Evolutionary conservation across 257 asterid species (phyloP), one percentile per base, ranked within the genome.

Genomic region (Solanum pennellii): DNA sequence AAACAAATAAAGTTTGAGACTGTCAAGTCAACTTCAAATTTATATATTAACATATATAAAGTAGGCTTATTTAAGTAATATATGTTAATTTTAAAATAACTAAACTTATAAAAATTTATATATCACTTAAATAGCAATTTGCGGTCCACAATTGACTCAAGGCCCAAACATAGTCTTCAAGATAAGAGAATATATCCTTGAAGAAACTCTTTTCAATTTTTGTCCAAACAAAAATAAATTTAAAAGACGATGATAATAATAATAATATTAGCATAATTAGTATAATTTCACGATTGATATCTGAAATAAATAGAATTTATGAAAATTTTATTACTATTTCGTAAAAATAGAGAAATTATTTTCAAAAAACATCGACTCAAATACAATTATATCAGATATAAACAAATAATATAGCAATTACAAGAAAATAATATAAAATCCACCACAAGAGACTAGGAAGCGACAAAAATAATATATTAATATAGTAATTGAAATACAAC

Each of bases 291-390:
- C 0, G 8, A 56, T 0, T 18, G 3, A 18, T 7, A 4, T 56
- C 3, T 18, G 65, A 18, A 10, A 1, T 18, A 3, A 11, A 4
- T 56, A 18, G 1, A 56, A 56, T 56, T 1, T 56, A 56, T 1
- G 8, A 0, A 20, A 4, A 56, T 10, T 1, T 56, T 18, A 56
- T n/a, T 0, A 56, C n/a, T 7, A 56, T 6, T n/a, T 56, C 11
- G 2, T 18, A 11, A 18, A 56, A 5, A 0, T 56, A 3, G 11
- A 56, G 11, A 18, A 0, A 3, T 6, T 6, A 9, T 52, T 52
- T 16, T 52, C 4, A 3, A 52, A 52, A 16, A 3, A 52, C 4
- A 1, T 44, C 13, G 49, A 13, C 49, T 11, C 2, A 44, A 44
- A 7, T 18, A 4, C 1, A 56, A 18, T n/a, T 56, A 56, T 7